Evolutionary conservation across 192 early-diverging fungal species (phyloP), one percentile per base, ranked within the genome.

Genomic region (Rhizophagus prolifer): DNA sequence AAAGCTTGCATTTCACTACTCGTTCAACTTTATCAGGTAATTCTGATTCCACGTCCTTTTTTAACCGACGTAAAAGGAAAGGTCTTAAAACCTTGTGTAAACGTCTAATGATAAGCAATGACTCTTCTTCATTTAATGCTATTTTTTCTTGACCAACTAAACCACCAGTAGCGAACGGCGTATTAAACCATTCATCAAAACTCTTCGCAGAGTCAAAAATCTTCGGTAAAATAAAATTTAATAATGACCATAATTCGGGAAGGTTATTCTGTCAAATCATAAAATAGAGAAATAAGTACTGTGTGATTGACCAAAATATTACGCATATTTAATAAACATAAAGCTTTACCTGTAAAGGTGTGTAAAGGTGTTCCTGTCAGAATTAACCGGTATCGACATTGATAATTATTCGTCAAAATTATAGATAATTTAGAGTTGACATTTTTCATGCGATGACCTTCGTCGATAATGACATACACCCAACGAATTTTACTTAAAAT

Each of bases 151-250:
- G 92, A 34, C 92, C 92, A 72, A 88, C 91, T 38, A 88, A 90
- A 34, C 89, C 82, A 58, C 85, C 89, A 21, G 91, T 90, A 21
- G 91, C 85, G 78, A 99, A 98, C 10, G 97, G 97, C 13, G 96
- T 93, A 79, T 95, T 97, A 90, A 99, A 99, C 97, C 97, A 99
- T 79, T 99, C 97, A 80, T 98, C 98, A 85, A 99, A 99, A 54
- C 91, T 94, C 81, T 98, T 94, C 1, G 95, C 94, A 77, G 94
- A 95, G 79, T 97, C 95, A 85, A 99, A 99, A 58, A 99, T 95
- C 65, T 91, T 94, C 16, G 98, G 98, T 50, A 98, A 81, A 41
- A 98, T 90, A 86, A 99, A 98, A 79, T 98, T 99, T 25, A 99
- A 86, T 67, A 99, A 78, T 4, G 96, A 92, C 97, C 97, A 98